Percentiles rank a stretch among this genome's conserved stretches.
These are phyloP conservation scores for Hepatocystis sp. DNA, from an alignment of 169 alveolate species.

Conservation along the genomic window DNA sequence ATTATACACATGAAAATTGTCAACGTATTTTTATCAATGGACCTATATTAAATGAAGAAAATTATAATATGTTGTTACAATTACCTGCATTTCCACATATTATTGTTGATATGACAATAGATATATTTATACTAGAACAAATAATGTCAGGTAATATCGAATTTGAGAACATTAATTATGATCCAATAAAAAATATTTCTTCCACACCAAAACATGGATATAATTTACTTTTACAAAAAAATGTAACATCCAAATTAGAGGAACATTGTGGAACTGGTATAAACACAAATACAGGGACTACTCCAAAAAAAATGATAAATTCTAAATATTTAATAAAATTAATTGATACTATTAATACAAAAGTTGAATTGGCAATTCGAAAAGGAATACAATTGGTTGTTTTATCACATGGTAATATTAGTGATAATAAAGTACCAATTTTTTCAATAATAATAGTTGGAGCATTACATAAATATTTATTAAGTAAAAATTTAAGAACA, in stretches of 20 bases:
- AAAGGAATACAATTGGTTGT: conserved; percentile 44
- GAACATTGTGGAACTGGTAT: background rate
- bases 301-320: conserved; percentile 12
- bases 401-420: conserved; percentile 56
- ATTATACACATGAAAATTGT: conserved; percentile 25
- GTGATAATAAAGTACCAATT: conserved; percentile 49
- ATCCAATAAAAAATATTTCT: conserved; percentile 8
- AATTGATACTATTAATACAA: conserved; percentile 60
- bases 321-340: conserved; percentile 61
- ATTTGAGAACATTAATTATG: conserved; percentile 5
- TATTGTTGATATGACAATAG: conserved; percentile 65
- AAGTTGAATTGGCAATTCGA: conserved; percentile 60
- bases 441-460: conserved; percentile 74
- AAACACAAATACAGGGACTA: background rate
- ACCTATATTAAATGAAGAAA: conserved; percentile 67
- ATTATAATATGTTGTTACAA: conserved; percentile 43
- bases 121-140: conserved; percentile 16
- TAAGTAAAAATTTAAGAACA: conserved; percentile 74
- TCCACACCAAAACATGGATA: background rate
- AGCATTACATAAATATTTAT: conserved; percentile 68
- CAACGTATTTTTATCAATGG: conserved; percentile 76
- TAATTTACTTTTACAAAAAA: no score
- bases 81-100: conserved; percentile 72
- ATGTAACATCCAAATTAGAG: background rate
- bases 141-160: conserved; percentile 26